phyloP scores from a whole-genome alignment of 2,329 filamentous ascomycete species.

The Stachybotrys elegans region DNA sequence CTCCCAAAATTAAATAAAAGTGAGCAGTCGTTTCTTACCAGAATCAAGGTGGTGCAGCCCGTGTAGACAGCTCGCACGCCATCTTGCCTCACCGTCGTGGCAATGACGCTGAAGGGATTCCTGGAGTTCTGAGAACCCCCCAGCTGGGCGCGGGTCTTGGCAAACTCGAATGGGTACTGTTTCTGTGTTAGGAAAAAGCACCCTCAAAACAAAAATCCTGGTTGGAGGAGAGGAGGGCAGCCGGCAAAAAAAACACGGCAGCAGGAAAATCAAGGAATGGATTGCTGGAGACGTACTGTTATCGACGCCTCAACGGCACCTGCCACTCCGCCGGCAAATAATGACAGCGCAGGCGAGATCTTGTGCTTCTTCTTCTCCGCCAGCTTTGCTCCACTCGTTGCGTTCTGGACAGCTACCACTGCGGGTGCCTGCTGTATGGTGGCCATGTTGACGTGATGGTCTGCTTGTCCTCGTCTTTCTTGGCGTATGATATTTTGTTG shows the following conservation, averaged over 20 bases:
- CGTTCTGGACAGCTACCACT: no score
- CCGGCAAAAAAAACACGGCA: no score
- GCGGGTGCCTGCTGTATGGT: not conserved
- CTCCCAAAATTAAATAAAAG: no score
- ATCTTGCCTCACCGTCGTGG: constrained; percentile 48
- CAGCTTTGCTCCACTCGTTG: no score
- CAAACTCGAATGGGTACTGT: constrained; percentile 63
- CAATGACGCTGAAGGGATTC: constrained; percentile 55
- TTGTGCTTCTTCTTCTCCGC: no score
- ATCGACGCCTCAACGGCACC: constrained; percentile 47
- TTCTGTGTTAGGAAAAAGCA: not conserved
- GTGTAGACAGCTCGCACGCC: constrained; percentile 56
- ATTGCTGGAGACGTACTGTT: constrained; percentile 33
- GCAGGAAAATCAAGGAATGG: not conserved
- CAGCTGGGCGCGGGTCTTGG: constrained; percentile 61
- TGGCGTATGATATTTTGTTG: not conserved
- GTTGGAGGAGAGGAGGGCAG: not conserved
- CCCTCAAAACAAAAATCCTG: not conserved
- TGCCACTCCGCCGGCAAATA: constrained; percentile 45
- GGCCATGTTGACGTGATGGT: not conserved
- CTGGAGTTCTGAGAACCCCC: constrained; percentile 28
- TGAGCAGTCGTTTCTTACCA: constrained; percentile 19
- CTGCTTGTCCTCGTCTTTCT: not conserved
- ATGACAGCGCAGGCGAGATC: constrained; percentile 35
- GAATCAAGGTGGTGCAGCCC: constrained; percentile 54